Conservation (phyloP, 441 rosid species). For the Lepidium campestre region DNA sequence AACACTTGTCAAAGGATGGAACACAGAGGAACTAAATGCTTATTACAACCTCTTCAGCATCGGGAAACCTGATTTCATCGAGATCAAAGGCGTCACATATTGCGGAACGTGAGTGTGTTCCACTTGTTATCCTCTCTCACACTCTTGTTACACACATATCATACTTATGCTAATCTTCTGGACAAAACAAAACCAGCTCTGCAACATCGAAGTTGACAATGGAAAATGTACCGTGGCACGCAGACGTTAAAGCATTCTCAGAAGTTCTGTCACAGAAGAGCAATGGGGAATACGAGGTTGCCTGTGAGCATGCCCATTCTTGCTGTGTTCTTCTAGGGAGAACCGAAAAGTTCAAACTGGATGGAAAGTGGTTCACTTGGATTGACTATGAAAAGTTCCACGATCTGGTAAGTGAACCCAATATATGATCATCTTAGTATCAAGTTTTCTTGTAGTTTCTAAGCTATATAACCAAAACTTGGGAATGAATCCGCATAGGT, state of each 20-base stretch:
- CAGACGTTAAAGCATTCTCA: constrained; percentile 84
- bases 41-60: constrained; percentile 72
- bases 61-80: constrained; percentile 92
- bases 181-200: constrained; percentile 41
- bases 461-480: neutral
- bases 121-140: neutral
- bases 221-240: constrained; percentile 98
- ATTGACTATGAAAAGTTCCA: constrained; percentile 94
- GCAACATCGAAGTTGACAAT: constrained; percentile 91
- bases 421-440: neutral
- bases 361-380: constrained; percentile 88
- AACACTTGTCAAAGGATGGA: constrained; percentile 95
- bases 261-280: constrained; percentile 72
- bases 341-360: constrained; percentile 72
- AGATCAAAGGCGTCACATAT: constrained; percentile 93
- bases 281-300: constrained; percentile 79
- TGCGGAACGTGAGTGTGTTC: constrained; percentile 72
- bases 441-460: neutral
- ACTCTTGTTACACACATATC: neutral
- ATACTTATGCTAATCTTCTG: constrained; percentile 9
- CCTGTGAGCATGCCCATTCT: constrained; percentile 91
- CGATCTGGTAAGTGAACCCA: constrained; percentile 55
- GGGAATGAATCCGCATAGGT: constrained; percentile 39
- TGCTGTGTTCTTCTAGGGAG: constrained; percentile 91
- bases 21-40: constrained; percentile 82